phyloP scores from a whole-genome alignment of 768 basidiomycete species.

The Trametes cubensis region DNA sequence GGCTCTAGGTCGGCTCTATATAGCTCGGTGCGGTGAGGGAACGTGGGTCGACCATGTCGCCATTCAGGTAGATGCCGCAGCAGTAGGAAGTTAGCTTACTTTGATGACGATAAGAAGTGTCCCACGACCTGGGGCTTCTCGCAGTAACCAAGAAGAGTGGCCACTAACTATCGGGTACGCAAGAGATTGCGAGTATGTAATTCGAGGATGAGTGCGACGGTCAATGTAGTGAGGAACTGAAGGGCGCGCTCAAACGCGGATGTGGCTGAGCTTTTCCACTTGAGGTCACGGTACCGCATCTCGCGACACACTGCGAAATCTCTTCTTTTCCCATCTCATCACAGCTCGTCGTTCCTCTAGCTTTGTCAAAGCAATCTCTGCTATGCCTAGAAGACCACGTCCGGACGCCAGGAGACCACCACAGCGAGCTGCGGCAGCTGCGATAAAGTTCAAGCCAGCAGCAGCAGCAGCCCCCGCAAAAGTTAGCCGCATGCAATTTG shows the following conservation, averaged over 20 bases:
- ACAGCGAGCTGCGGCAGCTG: neutral
- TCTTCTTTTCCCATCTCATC: neutral
- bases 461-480: neutral
- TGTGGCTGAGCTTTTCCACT: conserved; percentile 5
- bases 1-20: neutral
- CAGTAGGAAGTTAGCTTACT: neutral
- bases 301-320: neutral
- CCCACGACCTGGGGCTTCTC: neutral
- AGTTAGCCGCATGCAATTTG: conserved; percentile 4
- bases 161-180: too few relatives aligned
- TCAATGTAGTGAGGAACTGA: too few relatives aligned
- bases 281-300: conserved; percentile 17
- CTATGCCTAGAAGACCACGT: conserved; percentile 45
- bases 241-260: neutral
- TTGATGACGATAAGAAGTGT: neutral
- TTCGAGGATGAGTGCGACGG: too few relatives aligned
- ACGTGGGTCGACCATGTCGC: conserved; percentile 11
- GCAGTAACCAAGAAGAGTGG: neutral
- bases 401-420: conserved; percentile 35
- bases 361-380: neutral
- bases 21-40: conserved; percentile 6
- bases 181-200: too few relatives aligned
- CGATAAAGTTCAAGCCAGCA: neutral
- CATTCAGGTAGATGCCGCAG: conserved; percentile 3
- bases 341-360: neutral